Percentiles rank a stretch among this genome's conserved stretches.
Evolutionary conservation across 768 basidiomycete species (phyloP).

Genomic region (Boletus vermiculosoides): DNA sequence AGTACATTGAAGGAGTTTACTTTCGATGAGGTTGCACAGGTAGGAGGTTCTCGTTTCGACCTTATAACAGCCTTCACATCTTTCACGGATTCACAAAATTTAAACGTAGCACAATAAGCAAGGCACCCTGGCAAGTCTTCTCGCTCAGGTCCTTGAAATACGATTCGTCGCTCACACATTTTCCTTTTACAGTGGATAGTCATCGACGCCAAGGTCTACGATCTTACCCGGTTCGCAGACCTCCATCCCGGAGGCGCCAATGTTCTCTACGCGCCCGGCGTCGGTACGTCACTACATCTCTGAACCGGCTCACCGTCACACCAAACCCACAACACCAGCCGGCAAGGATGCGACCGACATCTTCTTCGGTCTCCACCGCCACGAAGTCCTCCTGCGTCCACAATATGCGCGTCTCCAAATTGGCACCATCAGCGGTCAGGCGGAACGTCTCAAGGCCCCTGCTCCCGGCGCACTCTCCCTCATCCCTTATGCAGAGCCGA

Average conservation of each 20-base stretch:
- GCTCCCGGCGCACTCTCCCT: slow-evolving; percentile 63
- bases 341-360: slow-evolving; percentile 74
- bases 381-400: slow-evolving; percentile 73
- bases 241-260: slow-evolving; percentile 84
- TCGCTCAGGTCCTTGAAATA: not conserved
- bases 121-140: slow-evolving; percentile 66
- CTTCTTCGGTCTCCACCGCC: slow-evolving; percentile 85
- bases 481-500: slow-evolving; percentile 85
- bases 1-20: slow-evolving; percentile 40
- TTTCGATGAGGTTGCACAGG: slow-evolving; percentile 66
- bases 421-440: slow-evolving; percentile 58
- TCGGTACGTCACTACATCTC: slow-evolving; percentile 48
- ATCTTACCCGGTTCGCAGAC: slow-evolving; percentile 75
- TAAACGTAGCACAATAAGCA: slow-evolving; percentile 88
- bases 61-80: not conserved
- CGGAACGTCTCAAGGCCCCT: slow-evolving; percentile 52
- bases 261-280: slow-evolving; percentile 61
- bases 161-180: slow-evolving; percentile 2
- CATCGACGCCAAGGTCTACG: slow-evolving; percentile 78
- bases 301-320: not conserved
- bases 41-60: slow-evolving; percentile 31
- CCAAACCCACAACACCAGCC: slow-evolving; percentile 35
- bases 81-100: not conserved
- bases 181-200: slow-evolving; percentile 65
- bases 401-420: slow-evolving; percentile 72